These are phyloP conservation scores for Stentor coeruleus DNA, from an alignment of 73 alveolate species.

Conservation along the genomic window DNA sequence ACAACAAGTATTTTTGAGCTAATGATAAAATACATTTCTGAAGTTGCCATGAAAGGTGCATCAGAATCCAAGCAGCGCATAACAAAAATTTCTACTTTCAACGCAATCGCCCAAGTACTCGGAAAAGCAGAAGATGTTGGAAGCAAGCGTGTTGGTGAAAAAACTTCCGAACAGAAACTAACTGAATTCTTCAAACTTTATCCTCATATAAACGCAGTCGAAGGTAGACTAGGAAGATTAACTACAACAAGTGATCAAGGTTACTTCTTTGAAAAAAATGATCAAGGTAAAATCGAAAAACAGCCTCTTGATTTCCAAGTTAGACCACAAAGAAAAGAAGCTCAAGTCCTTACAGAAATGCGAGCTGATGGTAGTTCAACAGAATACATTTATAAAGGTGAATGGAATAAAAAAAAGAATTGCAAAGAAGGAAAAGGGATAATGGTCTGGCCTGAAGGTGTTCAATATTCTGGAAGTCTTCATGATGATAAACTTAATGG, in stretches of 20 bases:
- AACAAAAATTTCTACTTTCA: slow-evolving; percentile 5
- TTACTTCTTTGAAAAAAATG: slow-evolving; percentile 5
- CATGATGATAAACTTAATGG: slow-evolving; percentile 20
- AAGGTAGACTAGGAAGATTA: neutral
- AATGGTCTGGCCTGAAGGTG: slow-evolving; percentile 25
- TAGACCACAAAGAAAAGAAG: neutral
- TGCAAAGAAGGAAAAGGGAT: slow-evolving; percentile 22
- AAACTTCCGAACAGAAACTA: neutral
- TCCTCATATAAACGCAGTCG: slow-evolving; percentile 2
- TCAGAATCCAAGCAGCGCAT: slow-evolving; percentile 21
- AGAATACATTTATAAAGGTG: slow-evolving; percentile 20
- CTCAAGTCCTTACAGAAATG: neutral
- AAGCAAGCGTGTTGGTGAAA: slow-evolving; percentile 2
- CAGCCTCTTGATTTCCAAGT: slow-evolving; percentile 2
- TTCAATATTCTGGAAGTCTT: neutral
- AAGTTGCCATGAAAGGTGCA: slow-evolving; percentile 20
- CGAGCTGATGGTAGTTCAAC: slow-evolving; percentile 17
- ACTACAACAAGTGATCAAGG: neutral
- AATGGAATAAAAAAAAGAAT: neutral
- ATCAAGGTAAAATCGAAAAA: neutral
- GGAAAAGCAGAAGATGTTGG: slow-evolving; percentile 8
- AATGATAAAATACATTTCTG: neutral
- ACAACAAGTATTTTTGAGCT: neutral
- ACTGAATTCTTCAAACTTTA: slow-evolving; percentile 12
- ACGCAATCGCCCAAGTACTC: slow-evolving; percentile 15